Conservation (phyloP, 805 yeast species). For the Yamadazyma laniorum region DNA sequence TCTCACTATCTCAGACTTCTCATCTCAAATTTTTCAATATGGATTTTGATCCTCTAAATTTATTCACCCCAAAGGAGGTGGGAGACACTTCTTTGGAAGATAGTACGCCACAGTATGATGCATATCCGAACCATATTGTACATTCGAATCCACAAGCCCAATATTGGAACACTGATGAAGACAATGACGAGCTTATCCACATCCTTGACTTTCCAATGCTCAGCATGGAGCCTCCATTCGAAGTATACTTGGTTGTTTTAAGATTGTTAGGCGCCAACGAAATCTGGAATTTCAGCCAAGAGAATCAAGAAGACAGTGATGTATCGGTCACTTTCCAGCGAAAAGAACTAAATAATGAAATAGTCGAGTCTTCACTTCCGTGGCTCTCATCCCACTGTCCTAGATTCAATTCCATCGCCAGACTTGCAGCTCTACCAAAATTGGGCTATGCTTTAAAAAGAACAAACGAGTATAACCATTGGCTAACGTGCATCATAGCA, state of each 20-base stretch:
- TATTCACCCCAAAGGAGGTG: slow-evolving; percentile 29
- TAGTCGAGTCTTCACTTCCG: slow-evolving; percentile 25
- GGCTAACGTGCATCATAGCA: slow-evolving; percentile 50
- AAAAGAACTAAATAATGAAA: slow-evolving; percentile 28
- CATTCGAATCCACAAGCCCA: slow-evolving; percentile 2
- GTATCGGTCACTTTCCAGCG: slow-evolving; percentile 23
- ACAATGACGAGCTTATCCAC: slow-evolving; percentile 41
- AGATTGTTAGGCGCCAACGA: slow-evolving; percentile 48
- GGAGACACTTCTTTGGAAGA: not conserved
- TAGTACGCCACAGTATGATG: not conserved
- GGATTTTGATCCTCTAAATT: slow-evolving; percentile 43
- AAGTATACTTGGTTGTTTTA: slow-evolving; percentile 45
- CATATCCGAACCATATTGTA: too few species aligned
- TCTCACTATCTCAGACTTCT: too few species aligned
- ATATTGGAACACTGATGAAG: too few species aligned
- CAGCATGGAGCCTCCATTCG: slow-evolving; percentile 45
- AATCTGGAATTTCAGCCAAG: slow-evolving; percentile 49
- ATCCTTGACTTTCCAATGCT: slow-evolving; percentile 58
- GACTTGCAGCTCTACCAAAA: slow-evolving; percentile 24
- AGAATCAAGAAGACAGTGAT: slow-evolving; percentile 1
- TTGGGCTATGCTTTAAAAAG: slow-evolving; percentile 27
- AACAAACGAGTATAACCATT: slow-evolving; percentile 40
- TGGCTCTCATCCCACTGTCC: slow-evolving; percentile 48
- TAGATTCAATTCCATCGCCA: slow-evolving; percentile 21
- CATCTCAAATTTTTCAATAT: slow-evolving; percentile 16